phyloP scores from a whole-genome alignment of 1,284 basidiomycete genomes.

The Sanguinoderma infundibulare region DNA sequence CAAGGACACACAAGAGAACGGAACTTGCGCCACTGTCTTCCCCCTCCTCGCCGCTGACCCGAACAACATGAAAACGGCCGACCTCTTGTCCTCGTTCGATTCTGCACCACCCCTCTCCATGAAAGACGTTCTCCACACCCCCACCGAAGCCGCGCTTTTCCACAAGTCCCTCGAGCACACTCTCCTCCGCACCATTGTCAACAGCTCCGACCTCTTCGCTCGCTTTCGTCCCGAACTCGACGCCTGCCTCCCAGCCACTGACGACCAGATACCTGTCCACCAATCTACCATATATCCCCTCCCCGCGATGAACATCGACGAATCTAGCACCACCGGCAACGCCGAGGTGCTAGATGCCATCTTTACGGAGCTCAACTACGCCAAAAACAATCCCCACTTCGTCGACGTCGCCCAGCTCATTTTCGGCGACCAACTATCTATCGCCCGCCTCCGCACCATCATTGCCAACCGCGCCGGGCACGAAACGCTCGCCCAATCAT shows the following conservation, averaged over 20 bases:
- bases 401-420: background rate
- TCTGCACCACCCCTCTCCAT: conserved; percentile 28
- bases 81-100: conserved; percentile 26
- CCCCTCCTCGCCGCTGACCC: conserved; percentile 26
- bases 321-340: conserved; percentile 40
- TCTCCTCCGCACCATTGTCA: conserved; percentile 39
- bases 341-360: conserved; percentile 40
- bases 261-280: conserved; percentile 2
- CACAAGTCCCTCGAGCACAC: conserved; percentile 29
- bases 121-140: conserved; percentile 31
- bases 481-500: background rate
- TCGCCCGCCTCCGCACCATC: conserved; percentile 1
- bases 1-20: conserved; percentile 37
- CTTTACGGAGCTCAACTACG: conserved; percentile 31
- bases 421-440: conserved; percentile 8
- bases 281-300: conserved; percentile 38
- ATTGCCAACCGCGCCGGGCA: background rate
- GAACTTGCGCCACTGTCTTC: conserved; percentile 34
- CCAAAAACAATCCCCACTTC: conserved; percentile 7
- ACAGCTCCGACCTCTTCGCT: conserved; percentile 34
- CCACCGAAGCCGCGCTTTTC: conserved; percentile 20
- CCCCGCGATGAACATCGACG: conserved; percentile 42
- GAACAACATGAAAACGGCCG: conserved; percentile 27
- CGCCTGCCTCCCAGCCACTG: conserved; percentile 24
- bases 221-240: conserved; percentile 31